Evolutionary conservation across 257 asterid genomes (phyloP).

Genomic region (Verbascum thapsus): DNA sequence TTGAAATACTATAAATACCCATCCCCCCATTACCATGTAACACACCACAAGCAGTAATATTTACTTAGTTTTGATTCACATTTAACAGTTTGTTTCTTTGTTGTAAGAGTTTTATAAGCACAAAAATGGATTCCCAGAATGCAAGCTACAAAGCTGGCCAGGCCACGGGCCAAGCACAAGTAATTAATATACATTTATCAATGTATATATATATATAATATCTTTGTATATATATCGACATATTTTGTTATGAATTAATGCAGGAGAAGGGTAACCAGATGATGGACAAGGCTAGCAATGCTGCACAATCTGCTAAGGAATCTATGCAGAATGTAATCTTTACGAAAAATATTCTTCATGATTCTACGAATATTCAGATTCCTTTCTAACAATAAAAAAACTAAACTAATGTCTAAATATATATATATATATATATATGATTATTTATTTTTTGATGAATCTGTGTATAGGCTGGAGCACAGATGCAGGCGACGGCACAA

Average conservation of each 20-base stretch:
- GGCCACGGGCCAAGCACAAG: conserved; percentile 63
- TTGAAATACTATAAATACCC: conserved; percentile 5
- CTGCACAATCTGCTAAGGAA: conserved; percentile 61
- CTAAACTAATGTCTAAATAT: too few relatives aligned
- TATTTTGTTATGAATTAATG: conserved; percentile 1
- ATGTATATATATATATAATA: neutral
- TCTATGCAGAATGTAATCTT: conserved; percentile 46
- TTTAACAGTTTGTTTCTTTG: neutral
- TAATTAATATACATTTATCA: neutral
- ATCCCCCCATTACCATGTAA: neutral
- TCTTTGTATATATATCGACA: neutral
- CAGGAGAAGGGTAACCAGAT: conserved; percentile 60
- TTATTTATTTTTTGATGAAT: too few relatives aligned
- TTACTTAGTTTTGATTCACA: too few relatives aligned
- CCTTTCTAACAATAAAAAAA: too few relatives aligned
- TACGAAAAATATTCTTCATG: too few relatives aligned
- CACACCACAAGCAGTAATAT: neutral
- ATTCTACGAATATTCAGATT: too few relatives aligned
- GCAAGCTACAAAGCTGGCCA: conserved; percentile 65
- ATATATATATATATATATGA: too few relatives aligned
- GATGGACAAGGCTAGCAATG: conserved; percentile 56
- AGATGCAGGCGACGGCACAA: conserved; percentile 46
- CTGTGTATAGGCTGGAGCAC: conserved; percentile 43
- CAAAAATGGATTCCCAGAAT: conserved; percentile 49
- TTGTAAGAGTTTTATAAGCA: neutral